Conservation (phyloP, 1,284 basidiomycete species). For the Leccinum olivaceoglutinosum region DNA sequence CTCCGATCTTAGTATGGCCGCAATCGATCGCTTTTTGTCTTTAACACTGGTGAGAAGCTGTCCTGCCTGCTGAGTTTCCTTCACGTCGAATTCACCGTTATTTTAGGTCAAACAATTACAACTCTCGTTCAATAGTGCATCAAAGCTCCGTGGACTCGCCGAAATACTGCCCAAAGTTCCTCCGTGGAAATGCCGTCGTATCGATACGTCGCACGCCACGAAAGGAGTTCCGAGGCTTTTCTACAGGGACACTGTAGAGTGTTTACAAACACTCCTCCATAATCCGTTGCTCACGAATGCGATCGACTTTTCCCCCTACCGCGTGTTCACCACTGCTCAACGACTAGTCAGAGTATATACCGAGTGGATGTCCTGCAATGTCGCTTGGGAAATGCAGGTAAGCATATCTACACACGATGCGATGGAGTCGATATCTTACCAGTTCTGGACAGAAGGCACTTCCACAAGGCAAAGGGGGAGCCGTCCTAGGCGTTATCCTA, state of each 20-base stretch:
- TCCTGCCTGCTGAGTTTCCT: neutral
- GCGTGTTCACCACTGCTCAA: neutral
- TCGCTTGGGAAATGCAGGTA: slow-evolving; percentile 8
- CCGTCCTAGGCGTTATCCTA: slow-evolving; percentile 16
- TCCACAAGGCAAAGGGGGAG: neutral
- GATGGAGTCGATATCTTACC: neutral
- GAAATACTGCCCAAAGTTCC: neutral
- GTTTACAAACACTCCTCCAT: slow-evolving; percentile 1
- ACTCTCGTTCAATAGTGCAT: neutral
- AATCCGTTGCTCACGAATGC: neutral
- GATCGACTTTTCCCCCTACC: neutral
- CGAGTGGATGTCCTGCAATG: neutral
- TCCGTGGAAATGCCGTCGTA: neutral
- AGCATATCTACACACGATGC: neutral
- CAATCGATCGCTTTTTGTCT: neutral
- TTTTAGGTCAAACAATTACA: neutral
- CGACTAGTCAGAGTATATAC: neutral
- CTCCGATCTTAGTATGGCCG: neutral
- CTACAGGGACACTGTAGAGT: neutral
- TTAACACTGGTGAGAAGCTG: neutral
- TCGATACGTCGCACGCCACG: neutral
- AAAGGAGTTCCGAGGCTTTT: neutral
- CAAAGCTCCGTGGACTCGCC: neutral
- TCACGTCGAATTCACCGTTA: neutral
- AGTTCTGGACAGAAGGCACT: neutral